Percentiles rank a stretch among this genome's conserved stretches.
phyloP scores from a whole-genome alignment of 2,329 filamentous ascomycete genomes.

The Colletotrichum brevisporum region DNA sequence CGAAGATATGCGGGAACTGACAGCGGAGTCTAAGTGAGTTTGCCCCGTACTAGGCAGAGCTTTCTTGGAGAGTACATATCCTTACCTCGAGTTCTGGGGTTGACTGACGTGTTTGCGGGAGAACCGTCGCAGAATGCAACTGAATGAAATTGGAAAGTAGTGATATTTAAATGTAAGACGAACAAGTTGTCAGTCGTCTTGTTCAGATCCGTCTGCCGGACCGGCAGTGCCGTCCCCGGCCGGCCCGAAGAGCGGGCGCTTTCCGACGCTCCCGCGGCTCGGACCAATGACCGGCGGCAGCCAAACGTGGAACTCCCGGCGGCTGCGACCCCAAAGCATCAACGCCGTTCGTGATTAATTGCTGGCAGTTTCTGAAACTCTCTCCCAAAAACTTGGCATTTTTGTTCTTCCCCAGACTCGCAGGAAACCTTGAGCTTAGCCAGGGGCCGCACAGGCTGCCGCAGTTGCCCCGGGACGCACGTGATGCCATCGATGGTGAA shows the following conservation, averaged over 20 bases:
- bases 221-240: not conserved
- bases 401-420: not conserved
- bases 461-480: slow-evolving; percentile 16
- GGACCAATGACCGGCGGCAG: not conserved
- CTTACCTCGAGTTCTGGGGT: not conserved
- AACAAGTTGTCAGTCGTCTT: not conserved
- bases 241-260: not conserved
- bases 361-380: not conserved
- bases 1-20: too few species aligned
- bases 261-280: not conserved
- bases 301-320: not conserved
- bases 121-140: too few species aligned
- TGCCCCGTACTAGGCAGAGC: too few species aligned
- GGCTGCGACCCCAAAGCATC: not conserved
- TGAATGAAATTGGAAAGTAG: too few species aligned
- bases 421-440: slow-evolving; percentile 9
- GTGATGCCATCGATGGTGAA: slow-evolving; percentile 38
- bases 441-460: not conserved
- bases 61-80: too few species aligned
- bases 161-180: too few species aligned
- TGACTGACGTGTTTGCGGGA: too few species aligned
- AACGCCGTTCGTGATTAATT: not conserved
- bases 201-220: not conserved
- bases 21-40: too few species aligned
- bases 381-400: not conserved